Percentiles rank a stretch among this genome's conserved stretches.
Conservation (phyloP, 2,329 filamentous ascomycete genomes). For the Boeremia exigua region DNA sequence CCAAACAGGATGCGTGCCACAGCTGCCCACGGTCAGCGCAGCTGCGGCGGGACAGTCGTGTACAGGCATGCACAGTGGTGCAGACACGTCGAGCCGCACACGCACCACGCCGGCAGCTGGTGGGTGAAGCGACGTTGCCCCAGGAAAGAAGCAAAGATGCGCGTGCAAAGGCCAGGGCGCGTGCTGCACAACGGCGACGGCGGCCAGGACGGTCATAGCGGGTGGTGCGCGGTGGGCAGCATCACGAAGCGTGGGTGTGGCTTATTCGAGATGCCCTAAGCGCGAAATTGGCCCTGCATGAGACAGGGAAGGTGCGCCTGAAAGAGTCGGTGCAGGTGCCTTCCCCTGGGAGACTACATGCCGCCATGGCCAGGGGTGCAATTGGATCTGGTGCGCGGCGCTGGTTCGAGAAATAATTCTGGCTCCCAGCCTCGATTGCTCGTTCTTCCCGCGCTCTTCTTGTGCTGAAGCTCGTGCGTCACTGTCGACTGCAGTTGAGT, state of each 20-base stretch:
- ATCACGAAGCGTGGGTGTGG: conserved; percentile 7
- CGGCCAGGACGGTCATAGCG: conserved; percentile 2
- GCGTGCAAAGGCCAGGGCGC: conserved; percentile 5
- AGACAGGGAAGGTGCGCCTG: conserved; percentile 17
- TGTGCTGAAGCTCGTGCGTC: conserved; percentile 9
- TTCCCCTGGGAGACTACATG: conserved; percentile 15
- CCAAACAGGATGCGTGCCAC: background rate
- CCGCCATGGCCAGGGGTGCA: conserved; percentile 14
- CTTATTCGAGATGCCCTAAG: conserved; percentile 7
- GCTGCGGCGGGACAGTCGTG: background rate
- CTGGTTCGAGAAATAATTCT: conserved; percentile 8
- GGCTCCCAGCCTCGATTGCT: conserved; percentile 3
- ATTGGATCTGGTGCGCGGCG: conserved; percentile 9
- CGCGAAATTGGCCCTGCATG: conserved; percentile 11
- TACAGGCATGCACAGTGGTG: background rate
- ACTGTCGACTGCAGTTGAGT: background rate
- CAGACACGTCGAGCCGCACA: background rate
- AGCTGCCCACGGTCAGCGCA: background rate
- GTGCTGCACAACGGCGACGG: conserved; percentile 10
- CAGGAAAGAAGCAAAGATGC: conserved; percentile 1
- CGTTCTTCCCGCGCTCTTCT: background rate
- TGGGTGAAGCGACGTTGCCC: conserved; percentile 7
- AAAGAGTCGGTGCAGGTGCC: conserved; percentile 5
- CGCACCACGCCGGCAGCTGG: background rate
- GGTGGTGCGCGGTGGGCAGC: conserved; percentile 5